Percentiles rank a stretch among this genome's conserved stretches.
Conservation (phyloP, 495 filamentous ascomycete species). For the Penicillium nucicola region DNA sequence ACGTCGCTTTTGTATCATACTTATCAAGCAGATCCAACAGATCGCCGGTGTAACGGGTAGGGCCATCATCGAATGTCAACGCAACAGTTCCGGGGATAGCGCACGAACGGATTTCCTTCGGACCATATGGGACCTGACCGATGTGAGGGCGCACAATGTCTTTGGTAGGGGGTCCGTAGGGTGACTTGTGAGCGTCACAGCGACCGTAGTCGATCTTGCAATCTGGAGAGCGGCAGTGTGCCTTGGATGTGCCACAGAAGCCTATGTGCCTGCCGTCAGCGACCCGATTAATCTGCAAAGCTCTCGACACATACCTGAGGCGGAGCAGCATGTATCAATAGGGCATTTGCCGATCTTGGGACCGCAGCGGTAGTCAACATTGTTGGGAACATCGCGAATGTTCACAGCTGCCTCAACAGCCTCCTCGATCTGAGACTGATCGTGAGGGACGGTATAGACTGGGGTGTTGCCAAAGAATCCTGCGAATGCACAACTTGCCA, state of each 20-base stretch:
- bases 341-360: slow-evolving; percentile 49
- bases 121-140: slow-evolving; percentile 58
- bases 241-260: slow-evolving; percentile 58
- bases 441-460: slow-evolving; percentile 1
- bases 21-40: slow-evolving; percentile 66
- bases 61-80: slow-evolving; percentile 78
- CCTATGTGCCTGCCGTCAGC: slow-evolving; percentile 22
- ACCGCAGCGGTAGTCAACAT: slow-evolving; percentile 35
- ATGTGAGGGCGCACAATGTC: slow-evolving; percentile 55
- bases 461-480: neutral
- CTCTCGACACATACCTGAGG: slow-evolving; percentile 47
- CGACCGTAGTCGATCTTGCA: slow-evolving; percentile 66
- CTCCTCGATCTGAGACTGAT: neutral
- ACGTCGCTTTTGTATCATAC: slow-evolving; percentile 69
- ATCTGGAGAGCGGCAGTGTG: slow-evolving; percentile 66
- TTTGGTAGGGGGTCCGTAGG: slow-evolving; percentile 58
- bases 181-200: slow-evolving; percentile 67
- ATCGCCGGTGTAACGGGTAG: slow-evolving; percentile 63
- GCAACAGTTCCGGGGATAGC: slow-evolving; percentile 60
- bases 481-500: slow-evolving; percentile 10
- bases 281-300: neutral
- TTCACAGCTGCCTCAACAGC: neutral
- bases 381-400: slow-evolving; percentile 13
- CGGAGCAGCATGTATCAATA: slow-evolving; percentile 60
- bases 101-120: slow-evolving; percentile 65